These are phyloP conservation scores for Cryptosporidium xiaoi DNA, from an alignment of 169 alveolate species.

Conservation along the genomic window DNA sequence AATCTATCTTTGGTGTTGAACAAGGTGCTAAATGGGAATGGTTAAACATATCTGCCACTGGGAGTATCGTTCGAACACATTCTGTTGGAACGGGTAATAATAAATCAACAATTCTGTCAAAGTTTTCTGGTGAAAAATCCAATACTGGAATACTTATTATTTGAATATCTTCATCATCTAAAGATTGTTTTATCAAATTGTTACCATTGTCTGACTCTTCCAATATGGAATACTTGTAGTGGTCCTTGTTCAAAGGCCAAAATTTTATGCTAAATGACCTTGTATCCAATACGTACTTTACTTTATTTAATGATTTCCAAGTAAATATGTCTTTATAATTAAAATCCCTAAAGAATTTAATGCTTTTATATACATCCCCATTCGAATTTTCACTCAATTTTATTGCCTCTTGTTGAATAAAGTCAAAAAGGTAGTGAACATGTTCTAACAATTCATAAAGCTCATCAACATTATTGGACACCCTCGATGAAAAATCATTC, in stretches of 20 bases:
- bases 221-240: slow-evolving; percentile 5
- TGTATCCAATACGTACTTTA: slow-evolving; percentile 51
- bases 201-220: neutral
- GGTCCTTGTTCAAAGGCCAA: slow-evolving; percentile 38
- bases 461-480: slow-evolving; percentile 36
- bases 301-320: slow-evolving; percentile 32
- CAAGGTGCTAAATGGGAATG: slow-evolving; percentile 66
- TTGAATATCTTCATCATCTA: neutral
- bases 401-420: slow-evolving; percentile 8
- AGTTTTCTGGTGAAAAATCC: slow-evolving; percentile 10
- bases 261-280: slow-evolving; percentile 63
- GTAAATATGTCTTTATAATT: slow-evolving; percentile 34
- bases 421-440: slow-evolving; percentile 21
- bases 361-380: neutral
- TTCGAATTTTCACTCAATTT: slow-evolving; percentile 4
- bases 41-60: slow-evolving; percentile 70
- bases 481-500: slow-evolving; percentile 25
- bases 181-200: neutral
- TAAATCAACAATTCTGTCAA: neutral
- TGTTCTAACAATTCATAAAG: slow-evolving; percentile 38
- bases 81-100: slow-evolving; percentile 45
- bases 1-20: slow-evolving; percentile 46
- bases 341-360: slow-evolving; percentile 20
- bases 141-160: slow-evolving; percentile 21
- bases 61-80: slow-evolving; percentile 44